These are phyloP conservation scores for Trichophyton verrucosum DNA, from an alignment of 2,329 filamentous ascomycete genomes.

Conservation along the genomic window DNA sequence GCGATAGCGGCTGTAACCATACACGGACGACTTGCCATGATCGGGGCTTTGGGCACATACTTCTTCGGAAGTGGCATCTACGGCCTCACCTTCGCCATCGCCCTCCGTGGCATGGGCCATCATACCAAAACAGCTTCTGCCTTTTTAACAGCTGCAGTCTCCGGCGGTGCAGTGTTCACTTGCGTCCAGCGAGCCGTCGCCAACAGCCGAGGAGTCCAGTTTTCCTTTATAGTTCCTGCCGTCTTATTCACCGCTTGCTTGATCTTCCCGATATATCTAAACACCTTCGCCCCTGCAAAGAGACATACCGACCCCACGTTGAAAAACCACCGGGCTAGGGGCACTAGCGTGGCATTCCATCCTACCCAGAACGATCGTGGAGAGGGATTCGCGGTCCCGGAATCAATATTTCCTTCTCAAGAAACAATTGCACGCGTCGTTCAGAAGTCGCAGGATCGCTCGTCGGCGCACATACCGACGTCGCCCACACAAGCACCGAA, in stretches of 20 bases:
- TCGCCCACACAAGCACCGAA: neutral
- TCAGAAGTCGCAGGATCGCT: neutral
- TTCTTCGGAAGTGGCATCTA: conserved; percentile 51
- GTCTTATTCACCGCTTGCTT: conserved; percentile 40
- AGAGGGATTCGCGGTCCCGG: neutral
- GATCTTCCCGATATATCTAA: conserved; percentile 45
- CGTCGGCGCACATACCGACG: neutral
- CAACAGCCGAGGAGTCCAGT: conserved; percentile 30
- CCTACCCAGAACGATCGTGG: neutral
- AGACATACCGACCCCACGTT: conserved; percentile 38
- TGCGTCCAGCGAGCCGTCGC: conserved; percentile 41
- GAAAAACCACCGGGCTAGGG: neutral
- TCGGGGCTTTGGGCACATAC: conserved; percentile 41
- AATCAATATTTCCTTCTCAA: conserved; percentile 1
- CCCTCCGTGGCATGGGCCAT: conserved; percentile 44
- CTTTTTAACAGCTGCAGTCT: conserved; percentile 42
- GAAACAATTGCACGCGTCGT: neutral
- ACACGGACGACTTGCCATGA: conserved; percentile 33
- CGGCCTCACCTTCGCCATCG: conserved; percentile 46
- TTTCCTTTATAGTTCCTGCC: conserved; percentile 42
- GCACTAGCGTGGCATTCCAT: neutral
- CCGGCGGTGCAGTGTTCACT: conserved; percentile 43
- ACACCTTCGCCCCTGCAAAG: conserved; percentile 35
- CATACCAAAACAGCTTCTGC: conserved; percentile 47
- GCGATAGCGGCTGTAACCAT: conserved; percentile 41